A percentile compares a stretch with the other conserved stretches of the same genome.
These are phyloP conservation scores for Lumnitzera littorea DNA, from an alignment of 345 rosid species.

Conservation along the genomic window DNA sequence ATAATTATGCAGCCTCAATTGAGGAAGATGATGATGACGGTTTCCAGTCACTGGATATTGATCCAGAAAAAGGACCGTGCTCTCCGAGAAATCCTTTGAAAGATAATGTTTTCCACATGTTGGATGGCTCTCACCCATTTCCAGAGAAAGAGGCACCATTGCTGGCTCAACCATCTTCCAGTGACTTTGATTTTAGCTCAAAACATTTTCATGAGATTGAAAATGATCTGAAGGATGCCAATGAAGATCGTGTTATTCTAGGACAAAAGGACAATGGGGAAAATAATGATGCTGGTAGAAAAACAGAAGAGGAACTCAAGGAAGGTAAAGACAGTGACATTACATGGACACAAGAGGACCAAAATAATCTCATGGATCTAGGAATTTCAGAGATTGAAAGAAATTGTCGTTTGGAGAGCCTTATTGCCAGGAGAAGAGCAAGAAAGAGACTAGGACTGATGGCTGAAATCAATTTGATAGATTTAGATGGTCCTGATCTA, in stretches of 20 bases:
- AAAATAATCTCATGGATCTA: slow-evolving; percentile 82
- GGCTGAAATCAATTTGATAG: slow-evolving; percentile 81
- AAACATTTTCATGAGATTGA: slow-evolving; percentile 30
- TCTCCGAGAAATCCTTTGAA: slow-evolving; percentile 93
- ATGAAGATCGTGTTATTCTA: slow-evolving; percentile 43
- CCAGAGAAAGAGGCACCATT: slow-evolving; percentile 40
- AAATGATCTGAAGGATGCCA: slow-evolving; percentile 47
- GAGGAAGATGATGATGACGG: slow-evolving; percentile 36
- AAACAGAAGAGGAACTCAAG: slow-evolving; percentile 35
- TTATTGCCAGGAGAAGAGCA: slow-evolving; percentile 89
- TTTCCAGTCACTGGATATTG: slow-evolving; percentile 52
- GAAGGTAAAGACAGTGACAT: slow-evolving; percentile 41
- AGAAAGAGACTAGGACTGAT: slow-evolving; percentile 45
- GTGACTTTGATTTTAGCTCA: slow-evolving; percentile 33
- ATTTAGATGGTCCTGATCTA: slow-evolving; percentile 59
- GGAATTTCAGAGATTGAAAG: slow-evolving; percentile 93
- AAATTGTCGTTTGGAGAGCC: slow-evolving; percentile 86
- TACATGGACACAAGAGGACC: slow-evolving; percentile 91
- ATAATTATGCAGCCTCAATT: neutral
- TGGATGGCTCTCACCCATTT: slow-evolving; percentile 87
- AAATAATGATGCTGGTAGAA: slow-evolving; percentile 34
- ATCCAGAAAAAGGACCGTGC: slow-evolving; percentile 75
- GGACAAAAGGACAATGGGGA: slow-evolving; percentile 34
- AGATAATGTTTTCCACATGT: slow-evolving; percentile 81
- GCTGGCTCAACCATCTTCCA: slow-evolving; percentile 28